Conservation (phyloP, 768 basidiomycete genomes). For the Lyophyllum decastes region DNA sequence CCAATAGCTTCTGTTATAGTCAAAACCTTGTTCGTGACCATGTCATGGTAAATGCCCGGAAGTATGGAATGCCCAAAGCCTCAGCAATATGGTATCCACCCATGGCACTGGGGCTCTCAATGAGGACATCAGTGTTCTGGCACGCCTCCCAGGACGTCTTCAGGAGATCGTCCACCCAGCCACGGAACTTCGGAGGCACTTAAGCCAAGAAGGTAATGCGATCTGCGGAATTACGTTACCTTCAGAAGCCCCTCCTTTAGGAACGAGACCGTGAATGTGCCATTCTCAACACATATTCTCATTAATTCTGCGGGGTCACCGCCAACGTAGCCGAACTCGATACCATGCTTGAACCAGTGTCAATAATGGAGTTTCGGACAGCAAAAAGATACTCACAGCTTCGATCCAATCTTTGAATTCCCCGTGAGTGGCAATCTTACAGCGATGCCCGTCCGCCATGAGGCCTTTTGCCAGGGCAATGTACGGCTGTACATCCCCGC, state of each 20-base stretch:
- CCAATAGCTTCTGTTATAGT: not conserved
- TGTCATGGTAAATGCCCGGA: conserved; percentile 95
- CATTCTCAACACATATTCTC: conserved; percentile 98
- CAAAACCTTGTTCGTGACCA: conserved; percentile 88
- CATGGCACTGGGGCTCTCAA: conserved; percentile 98
- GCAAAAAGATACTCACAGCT: conserved; percentile 57
- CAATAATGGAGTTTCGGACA: conserved; percentile 2
- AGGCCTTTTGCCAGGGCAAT: conserved; percentile 93
- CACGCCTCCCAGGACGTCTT: conserved; percentile 97
- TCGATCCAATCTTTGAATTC: conserved; percentile 97
- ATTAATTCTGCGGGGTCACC: conserved; percentile 98
- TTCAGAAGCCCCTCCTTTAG: conserved; percentile 88
- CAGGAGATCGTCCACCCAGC: conserved; percentile 96
- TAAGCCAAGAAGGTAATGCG: conserved; percentile 3
- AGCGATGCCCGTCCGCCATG: conserved; percentile 85
- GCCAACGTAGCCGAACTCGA: conserved; percentile 92
- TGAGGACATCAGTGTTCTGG: conserved; percentile 88
- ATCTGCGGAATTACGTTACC: conserved; percentile 41
- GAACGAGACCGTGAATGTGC: conserved; percentile 95
- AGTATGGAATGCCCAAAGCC: conserved; percentile 91
- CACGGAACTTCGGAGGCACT: conserved; percentile 71
- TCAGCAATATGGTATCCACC: conserved; percentile 97
- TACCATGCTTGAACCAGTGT: conserved; percentile 69
- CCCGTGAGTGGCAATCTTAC: conserved; percentile 91
- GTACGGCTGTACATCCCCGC: conserved; percentile 98